Evolutionary conservation across 2,329 filamentous ascomycete species (phyloP).

Genomic region (Monosporascus sp.): DNA sequence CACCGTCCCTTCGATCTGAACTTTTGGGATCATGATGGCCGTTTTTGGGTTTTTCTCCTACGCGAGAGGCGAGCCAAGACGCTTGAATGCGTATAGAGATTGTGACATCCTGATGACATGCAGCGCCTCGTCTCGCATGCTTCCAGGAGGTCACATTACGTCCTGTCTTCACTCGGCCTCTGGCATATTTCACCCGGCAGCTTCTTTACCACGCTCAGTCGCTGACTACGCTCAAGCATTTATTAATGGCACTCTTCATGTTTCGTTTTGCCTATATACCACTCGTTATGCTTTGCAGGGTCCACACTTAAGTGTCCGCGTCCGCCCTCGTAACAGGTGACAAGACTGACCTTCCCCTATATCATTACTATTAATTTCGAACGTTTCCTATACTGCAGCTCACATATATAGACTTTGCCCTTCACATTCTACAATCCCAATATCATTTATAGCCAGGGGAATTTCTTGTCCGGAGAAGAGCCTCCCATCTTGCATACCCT

Average conservation of each 20-base stretch:
- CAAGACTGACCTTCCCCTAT: background rate
- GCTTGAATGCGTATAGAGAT: background rate
- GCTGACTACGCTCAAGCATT: background rate
- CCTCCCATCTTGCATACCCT: background rate
- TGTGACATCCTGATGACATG: background rate
- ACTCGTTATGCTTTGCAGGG: background rate
- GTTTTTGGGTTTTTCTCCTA: too few relatives aligned
- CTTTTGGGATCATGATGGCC: too few relatives aligned
- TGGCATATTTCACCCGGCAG: background rate
- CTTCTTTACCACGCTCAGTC: background rate
- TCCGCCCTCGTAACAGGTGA: background rate
- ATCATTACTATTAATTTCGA: background rate
- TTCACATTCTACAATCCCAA: background rate
- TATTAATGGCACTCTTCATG: background rate
- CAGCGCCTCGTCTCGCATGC: background rate
- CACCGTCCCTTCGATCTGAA: too few relatives aligned
- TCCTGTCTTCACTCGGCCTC: background rate
- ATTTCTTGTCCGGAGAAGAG: slow-evolving; percentile 19
- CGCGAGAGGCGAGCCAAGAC: background rate
- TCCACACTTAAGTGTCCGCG: background rate
- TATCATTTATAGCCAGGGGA: background rate
- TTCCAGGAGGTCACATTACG: background rate
- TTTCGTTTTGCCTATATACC: background rate
- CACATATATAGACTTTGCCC: background rate
- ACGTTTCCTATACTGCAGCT: background rate